A percentile compares a stretch with the other conserved stretches of the same genome.
phyloP scores from a whole-genome alignment of 306 rosid genomes.

The Lagenaria siceraria region DNA sequence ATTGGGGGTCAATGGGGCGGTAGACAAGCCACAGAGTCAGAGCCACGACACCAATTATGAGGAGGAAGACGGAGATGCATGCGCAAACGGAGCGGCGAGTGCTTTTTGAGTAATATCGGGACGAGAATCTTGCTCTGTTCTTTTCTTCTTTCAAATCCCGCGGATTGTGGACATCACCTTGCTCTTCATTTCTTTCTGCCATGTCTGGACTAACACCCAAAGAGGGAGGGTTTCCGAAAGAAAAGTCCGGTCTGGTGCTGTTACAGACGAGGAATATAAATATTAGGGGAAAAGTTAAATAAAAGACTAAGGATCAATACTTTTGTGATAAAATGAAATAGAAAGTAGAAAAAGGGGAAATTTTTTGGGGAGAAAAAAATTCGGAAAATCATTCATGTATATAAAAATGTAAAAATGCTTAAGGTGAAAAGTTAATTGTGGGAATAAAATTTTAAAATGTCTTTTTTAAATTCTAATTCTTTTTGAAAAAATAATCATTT shows the following conservation, averaged over 20 bases:
- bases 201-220: not conserved
- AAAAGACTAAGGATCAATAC: not conserved
- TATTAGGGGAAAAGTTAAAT: not conserved
- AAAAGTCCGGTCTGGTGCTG: not conserved
- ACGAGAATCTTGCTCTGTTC: not conserved
- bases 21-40: slow-evolving; percentile 71
- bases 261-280: not conserved
- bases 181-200: not conserved
- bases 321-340: not conserved
- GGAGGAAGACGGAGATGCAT: slow-evolving; percentile 43
- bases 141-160: not conserved
- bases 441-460: too few species aligned
- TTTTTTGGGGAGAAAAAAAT: not conserved
- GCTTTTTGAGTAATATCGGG: not conserved
- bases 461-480: too few species aligned
- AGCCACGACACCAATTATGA: slow-evolving; percentile 33
- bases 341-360: not conserved
- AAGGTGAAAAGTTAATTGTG: not conserved
- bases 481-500: too few species aligned
- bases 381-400: not conserved
- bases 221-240: not conserved
- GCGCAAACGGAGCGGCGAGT: slow-evolving; percentile 18
- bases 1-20: slow-evolving; percentile 54
- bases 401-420: not conserved
- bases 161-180: not conserved